phyloP scores from a whole-genome alignment of 306 rosid genomes.

The Corylus avellana region DNA sequence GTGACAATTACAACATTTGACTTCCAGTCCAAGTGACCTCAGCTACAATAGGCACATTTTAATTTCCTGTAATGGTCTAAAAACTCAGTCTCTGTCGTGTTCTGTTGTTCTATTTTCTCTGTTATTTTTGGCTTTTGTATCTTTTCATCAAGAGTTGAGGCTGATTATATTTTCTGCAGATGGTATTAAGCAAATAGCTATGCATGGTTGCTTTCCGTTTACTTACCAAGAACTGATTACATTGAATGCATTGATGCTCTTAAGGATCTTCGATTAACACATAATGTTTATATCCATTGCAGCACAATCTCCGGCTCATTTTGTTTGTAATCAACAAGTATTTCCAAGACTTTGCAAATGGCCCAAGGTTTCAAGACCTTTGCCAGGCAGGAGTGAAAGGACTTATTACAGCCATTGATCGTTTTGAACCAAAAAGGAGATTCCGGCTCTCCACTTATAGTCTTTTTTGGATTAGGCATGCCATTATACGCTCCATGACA shows the following conservation, averaged over 20 bases:
- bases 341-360: conserved; percentile 78
- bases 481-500: conserved; percentile 89
- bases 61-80: not conserved
- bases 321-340: conserved; percentile 87
- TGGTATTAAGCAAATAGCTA: not conserved
- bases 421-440: conserved; percentile 86
- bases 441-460: conserved; percentile 84
- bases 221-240: not conserved
- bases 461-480: conserved; percentile 95
- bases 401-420: conserved; percentile 82
- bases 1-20: not conserved
- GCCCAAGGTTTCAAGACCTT: conserved; percentile 84
- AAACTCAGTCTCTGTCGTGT: not conserved
- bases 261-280: conserved; percentile 12
- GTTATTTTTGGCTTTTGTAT: not conserved
- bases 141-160: not conserved
- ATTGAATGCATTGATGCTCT: not conserved
- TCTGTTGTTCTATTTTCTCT: not conserved
- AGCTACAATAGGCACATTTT: not conserved
- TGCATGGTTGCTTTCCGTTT: not conserved
- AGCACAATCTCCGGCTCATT: conserved; percentile 97
- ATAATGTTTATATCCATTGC: conserved; percentile 42
- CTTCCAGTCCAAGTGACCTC: not conserved
- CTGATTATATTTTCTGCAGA: not conserved
- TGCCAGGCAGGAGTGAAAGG: conserved; percentile 99